Evolutionary conservation across 2,329 filamentous ascomycete species (phyloP), one percentile per base, ranked within the genome.

Genomic region (Arthroderma sp.): DNA sequence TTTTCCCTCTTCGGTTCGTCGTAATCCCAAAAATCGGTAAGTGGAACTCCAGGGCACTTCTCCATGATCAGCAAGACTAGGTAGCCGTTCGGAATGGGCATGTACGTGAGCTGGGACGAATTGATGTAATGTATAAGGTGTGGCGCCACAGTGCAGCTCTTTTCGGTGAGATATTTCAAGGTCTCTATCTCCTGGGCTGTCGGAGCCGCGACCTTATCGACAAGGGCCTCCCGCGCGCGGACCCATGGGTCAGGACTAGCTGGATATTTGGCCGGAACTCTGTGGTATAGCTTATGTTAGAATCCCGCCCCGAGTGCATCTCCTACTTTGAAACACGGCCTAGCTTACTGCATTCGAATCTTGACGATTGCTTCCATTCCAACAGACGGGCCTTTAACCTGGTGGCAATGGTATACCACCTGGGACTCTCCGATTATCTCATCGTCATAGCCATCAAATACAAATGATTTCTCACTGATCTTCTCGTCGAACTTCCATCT

Each of bases 331-430:
- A 4, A 15, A 53, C 33, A 38, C 39, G 9, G 28, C 25, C 35
- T 15, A 33, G 8, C 58, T 39, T 60, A 60, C 58, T 60, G 56
- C 56, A 60, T 37, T 13, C 54, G 52, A 54, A 60, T 23, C 35
- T 58, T 60, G 8, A 60, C n/a, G 15, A 60, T 60, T 4, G 52
- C 56, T 41, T 58, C 56, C 44, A 33, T 33, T 13, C 56, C 56
- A 19, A 39, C 15, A 15, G 44, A 43, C 11, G 35, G 35, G 4
- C 58, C 58, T 23, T 39, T 8, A 15, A 33, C 8, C 15, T 58
- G 58, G 1, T 15, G 15, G 17, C 56, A 60, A 19, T 39, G 23
- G 38, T 60, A 60, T 9, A 60, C 58, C 2, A 53, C 58, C 23
- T 56, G 38, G 2, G 58, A 23, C 25, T 59, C 58, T 37, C 7